Evolutionary conservation across 768 basidiomycete species (phyloP), one percentile per base, ranked within the genome.

Genomic region (Lactarius vividus): DNA sequence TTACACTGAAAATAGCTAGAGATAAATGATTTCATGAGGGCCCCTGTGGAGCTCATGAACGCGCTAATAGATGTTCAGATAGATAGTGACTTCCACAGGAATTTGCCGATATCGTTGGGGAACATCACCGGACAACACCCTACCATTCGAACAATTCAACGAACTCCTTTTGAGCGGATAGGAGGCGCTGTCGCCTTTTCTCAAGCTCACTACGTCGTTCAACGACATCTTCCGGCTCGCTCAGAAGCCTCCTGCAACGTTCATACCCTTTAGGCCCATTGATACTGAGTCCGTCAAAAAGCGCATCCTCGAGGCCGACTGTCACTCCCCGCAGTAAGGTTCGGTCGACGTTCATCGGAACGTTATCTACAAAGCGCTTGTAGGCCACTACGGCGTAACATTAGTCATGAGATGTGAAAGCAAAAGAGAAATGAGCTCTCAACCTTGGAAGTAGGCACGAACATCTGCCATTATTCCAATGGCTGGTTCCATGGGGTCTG

Each of bases 391-490:
- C 20, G 28, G 55, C n/a, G 6, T 57, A 61, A 59, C 28, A 10
- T 46, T 26, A 53, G 26, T 44, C 33, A 64, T 52, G 42, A 54
- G 57, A n/a, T 40, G 59, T 40, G 61, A 66, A 57, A 67, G 29
- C n/a, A 29, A 42, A n/a, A 55, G 29, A 37, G 59, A 26, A 29
- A 69, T 69, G 9, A 37, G 57, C 33, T 23, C 65, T 68, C 16
- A 69, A 89, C 90, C 89, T 80, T 90, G 88, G 73, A 90, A 91
- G 68, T 91, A 90, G 0, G 86, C 89, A 4, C 88, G 79, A 1
- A 89, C 87, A 61, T 85, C 82, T 0, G 88, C 87, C 88, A 91
- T 91, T 70, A 91, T 88, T 3, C 74, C 70, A 20, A 91, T 69
- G 0, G 86, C 85, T 78, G 80, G 81, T 1, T 75, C 75, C 65